Evolutionary conservation across 2,329 filamentous ascomycete genomes (phyloP).

Genomic region (Diaporthe nobilis): DNA sequence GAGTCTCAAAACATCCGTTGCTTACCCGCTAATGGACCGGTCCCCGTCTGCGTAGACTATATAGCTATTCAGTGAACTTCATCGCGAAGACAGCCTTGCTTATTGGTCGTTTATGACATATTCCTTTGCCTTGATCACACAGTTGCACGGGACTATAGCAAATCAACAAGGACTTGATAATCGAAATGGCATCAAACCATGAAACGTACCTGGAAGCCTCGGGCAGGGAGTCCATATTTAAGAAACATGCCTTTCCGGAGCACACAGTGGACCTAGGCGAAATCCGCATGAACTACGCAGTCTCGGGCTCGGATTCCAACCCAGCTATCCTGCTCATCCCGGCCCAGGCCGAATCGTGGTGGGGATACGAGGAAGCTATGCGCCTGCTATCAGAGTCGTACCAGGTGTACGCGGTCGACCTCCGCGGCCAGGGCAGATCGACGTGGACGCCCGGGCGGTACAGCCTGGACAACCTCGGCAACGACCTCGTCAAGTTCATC

Average conservation of each 20-base stretch:
- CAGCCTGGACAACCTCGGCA: conserved; percentile 42
- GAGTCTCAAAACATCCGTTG: background rate
- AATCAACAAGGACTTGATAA: background rate
- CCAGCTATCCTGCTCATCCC: conserved; percentile 43
- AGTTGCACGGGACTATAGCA: background rate
- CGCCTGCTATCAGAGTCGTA: conserved; percentile 40
- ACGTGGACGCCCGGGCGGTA: conserved; percentile 44
- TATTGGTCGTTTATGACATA: too few species aligned
- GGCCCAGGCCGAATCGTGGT: conserved; percentile 43
- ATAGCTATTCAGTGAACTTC: background rate
- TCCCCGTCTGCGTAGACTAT: background rate
- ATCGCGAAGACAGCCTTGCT: background rate
- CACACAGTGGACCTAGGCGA: conserved; percentile 43
- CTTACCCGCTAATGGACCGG: background rate
- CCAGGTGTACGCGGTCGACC: conserved; percentile 44
- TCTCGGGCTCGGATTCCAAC: conserved; percentile 26
- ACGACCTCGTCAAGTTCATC: conserved; percentile 43
- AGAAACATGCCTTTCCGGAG: conserved; percentile 40
- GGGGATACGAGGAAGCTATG: conserved; percentile 42
- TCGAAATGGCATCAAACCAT: background rate
- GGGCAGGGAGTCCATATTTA: conserved; percentile 35
- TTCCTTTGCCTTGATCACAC: background rate
- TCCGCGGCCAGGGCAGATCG: conserved; percentile 43
- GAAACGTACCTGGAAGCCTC: conserved; percentile 36
- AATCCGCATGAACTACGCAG: conserved; percentile 44